These are phyloP conservation scores for Aspergillus costaricaensis DNA, from an alignment of 2,329 filamentous ascomycete species.

Conservation along the genomic window DNA sequence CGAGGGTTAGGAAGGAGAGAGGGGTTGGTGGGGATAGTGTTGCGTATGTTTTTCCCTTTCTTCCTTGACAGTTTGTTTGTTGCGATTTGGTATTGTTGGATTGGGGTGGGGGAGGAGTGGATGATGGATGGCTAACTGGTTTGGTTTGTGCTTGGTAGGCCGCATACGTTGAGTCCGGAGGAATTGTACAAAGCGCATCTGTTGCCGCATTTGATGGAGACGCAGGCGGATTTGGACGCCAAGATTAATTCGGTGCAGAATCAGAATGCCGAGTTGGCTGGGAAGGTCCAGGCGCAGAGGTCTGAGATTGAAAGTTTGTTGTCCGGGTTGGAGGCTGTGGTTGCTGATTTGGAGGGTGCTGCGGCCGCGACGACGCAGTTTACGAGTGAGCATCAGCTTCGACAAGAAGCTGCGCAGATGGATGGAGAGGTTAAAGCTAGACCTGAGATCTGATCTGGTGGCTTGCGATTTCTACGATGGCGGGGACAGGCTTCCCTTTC, in stretches of 20 bases:
- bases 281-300: slow-evolving; percentile 55
- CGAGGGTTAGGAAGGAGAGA: slow-evolving; percentile 54
- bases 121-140: background rate
- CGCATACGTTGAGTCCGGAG: slow-evolving; percentile 60
- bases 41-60: slow-evolving; percentile 46
- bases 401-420: slow-evolving; percentile 46
- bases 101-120: too few species aligned
- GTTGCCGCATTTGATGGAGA: slow-evolving; percentile 56
- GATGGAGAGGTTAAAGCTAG: slow-evolving; percentile 43
- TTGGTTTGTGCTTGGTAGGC: slow-evolving; percentile 42
- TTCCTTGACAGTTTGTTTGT: background rate
- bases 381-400: slow-evolving; percentile 40
- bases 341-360: slow-evolving; percentile 58
- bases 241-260: slow-evolving; percentile 53
- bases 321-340: slow-evolving; percentile 56
- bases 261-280: slow-evolving; percentile 56
- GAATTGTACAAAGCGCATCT: slow-evolving; percentile 62
- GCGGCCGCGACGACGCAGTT: slow-evolving; percentile 45
- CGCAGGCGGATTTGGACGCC: slow-evolving; percentile 51
- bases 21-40: slow-evolving; percentile 41
- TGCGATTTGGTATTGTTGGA: background rate
- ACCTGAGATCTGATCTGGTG: slow-evolving; percentile 28
- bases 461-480: background rate
- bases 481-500: background rate
- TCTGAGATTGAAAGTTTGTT: slow-evolving; percentile 60